phyloP scores from a whole-genome alignment of 495 filamentous ascomycete genomes.

The Neurospora terricola region DNA sequence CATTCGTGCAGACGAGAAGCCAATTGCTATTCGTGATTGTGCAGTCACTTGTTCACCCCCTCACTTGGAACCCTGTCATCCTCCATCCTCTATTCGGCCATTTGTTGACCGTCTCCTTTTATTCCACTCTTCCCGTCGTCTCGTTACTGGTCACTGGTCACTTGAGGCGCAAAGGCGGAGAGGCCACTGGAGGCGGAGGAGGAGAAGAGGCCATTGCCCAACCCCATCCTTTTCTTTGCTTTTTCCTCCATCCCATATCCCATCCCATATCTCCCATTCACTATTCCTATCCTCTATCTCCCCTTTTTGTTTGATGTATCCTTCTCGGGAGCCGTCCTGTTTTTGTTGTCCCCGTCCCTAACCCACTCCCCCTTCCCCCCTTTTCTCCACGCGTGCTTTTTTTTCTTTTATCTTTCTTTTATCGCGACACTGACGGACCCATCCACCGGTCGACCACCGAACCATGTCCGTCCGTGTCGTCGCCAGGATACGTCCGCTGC shows the following conservation, averaged over 20 bases:
- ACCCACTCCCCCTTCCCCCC: not conserved
- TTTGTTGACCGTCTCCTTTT: not conserved
- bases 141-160: not conserved
- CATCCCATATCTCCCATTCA: slow-evolving; percentile 3
- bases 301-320: not conserved
- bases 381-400: not conserved
- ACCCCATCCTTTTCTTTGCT: not conserved
- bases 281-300: not conserved
- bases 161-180: not conserved
- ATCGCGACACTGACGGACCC: not conserved
- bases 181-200: not conserved
- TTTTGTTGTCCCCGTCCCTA: not conserved
- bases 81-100: not conserved
- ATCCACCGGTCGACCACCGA: not conserved
- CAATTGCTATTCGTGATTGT: not conserved
- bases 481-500: slow-evolving; percentile 77
- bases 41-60: not conserved
- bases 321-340: not conserved
- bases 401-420: not conserved
- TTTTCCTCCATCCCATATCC: not conserved
- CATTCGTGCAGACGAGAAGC: not conserved
- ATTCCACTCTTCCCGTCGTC: not conserved
- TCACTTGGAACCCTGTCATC: not conserved
- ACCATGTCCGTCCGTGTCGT: slow-evolving; percentile 71
- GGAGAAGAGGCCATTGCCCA: not conserved